Percentiles rank a stretch among this genome's conserved stretches.
These are phyloP conservation scores for Sarcomyxa edulis DNA, from an alignment of 768 basidiomycete genomes.

Conservation along the genomic window DNA sequence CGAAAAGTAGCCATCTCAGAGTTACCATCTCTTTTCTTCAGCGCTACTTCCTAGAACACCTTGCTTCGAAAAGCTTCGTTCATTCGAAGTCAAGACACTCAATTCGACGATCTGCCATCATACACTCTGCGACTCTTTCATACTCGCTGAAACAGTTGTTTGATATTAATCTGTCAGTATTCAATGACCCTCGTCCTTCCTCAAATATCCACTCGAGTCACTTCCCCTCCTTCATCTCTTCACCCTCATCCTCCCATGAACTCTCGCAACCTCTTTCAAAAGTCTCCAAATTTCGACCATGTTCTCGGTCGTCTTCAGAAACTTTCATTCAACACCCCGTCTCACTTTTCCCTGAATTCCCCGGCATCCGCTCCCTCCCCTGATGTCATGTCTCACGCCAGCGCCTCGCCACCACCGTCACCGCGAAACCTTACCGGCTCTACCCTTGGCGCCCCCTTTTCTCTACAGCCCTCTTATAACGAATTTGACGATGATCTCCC, in stretches of 20 bases:
- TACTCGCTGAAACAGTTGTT: conserved; percentile 7
- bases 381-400: conserved; percentile 5
- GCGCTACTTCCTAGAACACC: too few species aligned
- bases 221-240: conserved; percentile 7
- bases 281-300: conserved; percentile 12
- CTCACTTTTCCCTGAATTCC: conserved; percentile 2
- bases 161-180: conserved; percentile 2
- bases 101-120: conserved; percentile 27
- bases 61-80: conserved; percentile 1
- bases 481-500: conserved; percentile 10
- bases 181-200: too few species aligned
- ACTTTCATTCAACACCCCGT: conserved; percentile 12
- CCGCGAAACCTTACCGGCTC: conserved; percentile 1
- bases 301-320: conserved; percentile 12
- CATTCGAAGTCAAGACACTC: conserved; percentile 10
- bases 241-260: conserved; percentile 16
- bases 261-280: conserved; percentile 15
- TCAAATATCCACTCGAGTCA: not conserved
- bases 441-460: conserved; percentile 11
- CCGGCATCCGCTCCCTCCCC: conserved; percentile 7
- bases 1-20: too few species aligned
- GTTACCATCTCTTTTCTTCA: too few species aligned
- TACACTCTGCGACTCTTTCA: conserved; percentile 8
- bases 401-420: conserved; percentile 4
- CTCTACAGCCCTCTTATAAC: conserved; percentile 8